Evolutionary conservation across 78 protist species (phyloP), one percentile per base, ranked within the genome.

Genomic region (Dictyostelium firmibasis): DNA sequence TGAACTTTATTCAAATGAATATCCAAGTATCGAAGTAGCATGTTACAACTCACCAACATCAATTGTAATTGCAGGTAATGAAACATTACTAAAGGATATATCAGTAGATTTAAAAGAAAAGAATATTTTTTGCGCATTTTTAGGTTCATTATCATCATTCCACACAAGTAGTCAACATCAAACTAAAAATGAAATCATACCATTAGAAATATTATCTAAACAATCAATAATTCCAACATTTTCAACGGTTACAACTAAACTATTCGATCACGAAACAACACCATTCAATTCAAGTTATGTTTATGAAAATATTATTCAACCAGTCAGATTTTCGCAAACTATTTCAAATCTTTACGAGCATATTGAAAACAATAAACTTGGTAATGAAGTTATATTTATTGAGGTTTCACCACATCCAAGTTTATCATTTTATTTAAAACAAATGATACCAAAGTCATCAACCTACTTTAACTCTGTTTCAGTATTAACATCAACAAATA

Each of bases 31-130:
- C 7, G 95, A 91, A 43, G 50, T 91, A 10, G 86, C 89, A 25
- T 83, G 91, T 27, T 83, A 25, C 35, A 91, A 91, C 62, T 44
- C 91, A 13, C 20, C 27, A 33, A 67, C 76, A 9, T 74, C 95
- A 1, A 91, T 83, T 75, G 91, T 83, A 35, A 14, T 91, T 18
- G 36, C 83, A 35, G 95, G 95, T 18, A 27, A 41, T 74, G 95
- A 91, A 41, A 3, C 1, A 29, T 20, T 53, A 18, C 20, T 91
- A 13, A 74, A 57, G 9, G 31, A 8, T 0, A 27, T 91, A 10
- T 14, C 31, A 13, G 2, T 27, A 57, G 33, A 79, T 27, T 29
- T 91, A n/a, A 53, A 70, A 5, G 9, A 23, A 5, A 5, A 14
- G 3, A n/a, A 72, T 5, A 41, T 91, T 1, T 82, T 82, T 57